phyloP scores from a whole-genome alignment of 768 basidiomycete genomes.

The Mycena chlorophos region DNA sequence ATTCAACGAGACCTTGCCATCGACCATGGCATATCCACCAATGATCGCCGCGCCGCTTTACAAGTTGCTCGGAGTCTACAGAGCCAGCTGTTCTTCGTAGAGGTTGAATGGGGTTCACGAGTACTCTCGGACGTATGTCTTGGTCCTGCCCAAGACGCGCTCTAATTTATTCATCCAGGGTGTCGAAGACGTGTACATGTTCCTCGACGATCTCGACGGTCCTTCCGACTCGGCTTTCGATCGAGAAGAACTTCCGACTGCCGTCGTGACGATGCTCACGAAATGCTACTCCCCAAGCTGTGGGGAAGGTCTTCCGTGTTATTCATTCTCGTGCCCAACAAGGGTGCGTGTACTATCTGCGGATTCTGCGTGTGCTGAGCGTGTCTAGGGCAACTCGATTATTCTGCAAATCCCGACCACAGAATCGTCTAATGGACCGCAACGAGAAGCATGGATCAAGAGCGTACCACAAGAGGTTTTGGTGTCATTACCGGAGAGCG shows the following conservation, averaged over 20 bases:
- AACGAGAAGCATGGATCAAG: conserved; percentile 47
- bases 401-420: conserved; percentile 28
- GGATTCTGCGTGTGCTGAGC: not conserved
- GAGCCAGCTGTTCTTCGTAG: conserved; percentile 92
- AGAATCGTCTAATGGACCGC: conserved; percentile 35
- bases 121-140: conserved; percentile 78
- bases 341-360: conserved; percentile 42
- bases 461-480: conserved; percentile 43
- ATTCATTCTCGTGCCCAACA: conserved; percentile 78
- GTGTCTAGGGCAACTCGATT: conserved; percentile 33
- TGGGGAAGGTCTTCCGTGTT: conserved; percentile 77
- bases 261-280: conserved; percentile 86
- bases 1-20: conserved; percentile 83
- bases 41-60: conserved; percentile 80
- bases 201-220: conserved; percentile 79
- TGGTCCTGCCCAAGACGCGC: too few relatives aligned
- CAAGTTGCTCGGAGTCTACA: conserved; percentile 90
- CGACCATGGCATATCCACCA: conserved; percentile 70
- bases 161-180: too few relatives aligned
- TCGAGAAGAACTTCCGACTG: conserved; percentile 76
- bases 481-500: conserved; percentile 63
- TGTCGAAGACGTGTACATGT: conserved; percentile 92
- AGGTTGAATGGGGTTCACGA: conserved; percentile 91
- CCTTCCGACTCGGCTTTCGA: conserved; percentile 59
- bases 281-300: conserved; percentile 90